phyloP scores from a whole-genome alignment of 2,329 filamentous ascomycete species.

The Kalaharituber pfeilii region DNA sequence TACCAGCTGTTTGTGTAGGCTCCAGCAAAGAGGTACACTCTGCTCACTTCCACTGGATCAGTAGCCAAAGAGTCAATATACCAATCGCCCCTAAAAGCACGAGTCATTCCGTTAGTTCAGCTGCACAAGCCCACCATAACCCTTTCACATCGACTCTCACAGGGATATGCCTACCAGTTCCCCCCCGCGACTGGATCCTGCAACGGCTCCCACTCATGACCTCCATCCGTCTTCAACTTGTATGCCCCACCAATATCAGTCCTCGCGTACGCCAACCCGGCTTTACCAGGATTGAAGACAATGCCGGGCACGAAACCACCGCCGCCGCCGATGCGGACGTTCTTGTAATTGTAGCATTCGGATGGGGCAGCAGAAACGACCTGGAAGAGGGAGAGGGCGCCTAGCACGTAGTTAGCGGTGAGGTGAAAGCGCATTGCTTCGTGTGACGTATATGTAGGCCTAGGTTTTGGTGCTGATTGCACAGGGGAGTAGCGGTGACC shows the following conservation, averaged over 20 bases:
- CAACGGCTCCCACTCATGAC: constrained; percentile 34
- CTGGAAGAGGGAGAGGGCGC: neutral
- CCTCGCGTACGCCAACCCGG: constrained; percentile 38
- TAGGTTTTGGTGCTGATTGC: constrained; percentile 8
- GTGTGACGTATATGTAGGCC: too few species aligned
- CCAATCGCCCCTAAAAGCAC: too few species aligned
- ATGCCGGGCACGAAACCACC: constrained; percentile 41
- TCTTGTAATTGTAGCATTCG: constrained; percentile 31
- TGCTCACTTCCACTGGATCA: constrained; percentile 36
- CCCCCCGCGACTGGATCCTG: constrained; percentile 33
- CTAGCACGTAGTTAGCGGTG: neutral
- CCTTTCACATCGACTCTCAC: constrained; percentile 18
- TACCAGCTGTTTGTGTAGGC: constrained; percentile 43
- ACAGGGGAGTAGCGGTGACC: constrained; percentile 4
- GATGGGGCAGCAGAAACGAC: constrained; percentile 10
- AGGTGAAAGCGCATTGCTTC: neutral
- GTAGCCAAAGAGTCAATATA: constrained; percentile 41
- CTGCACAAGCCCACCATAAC: neutral
- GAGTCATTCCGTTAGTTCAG: constrained; percentile 26
- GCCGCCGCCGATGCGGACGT: constrained; percentile 38
- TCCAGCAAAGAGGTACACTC: constrained; percentile 38
- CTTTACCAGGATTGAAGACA: constrained; percentile 34
- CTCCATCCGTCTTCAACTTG: constrained; percentile 38
- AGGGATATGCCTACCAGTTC: too few species aligned
- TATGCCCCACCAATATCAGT: constrained; percentile 43